These are phyloP conservation scores for Ambrosia trifida DNA, from an alignment of 129 eudicot genomes.

Conservation along the genomic window DNA sequence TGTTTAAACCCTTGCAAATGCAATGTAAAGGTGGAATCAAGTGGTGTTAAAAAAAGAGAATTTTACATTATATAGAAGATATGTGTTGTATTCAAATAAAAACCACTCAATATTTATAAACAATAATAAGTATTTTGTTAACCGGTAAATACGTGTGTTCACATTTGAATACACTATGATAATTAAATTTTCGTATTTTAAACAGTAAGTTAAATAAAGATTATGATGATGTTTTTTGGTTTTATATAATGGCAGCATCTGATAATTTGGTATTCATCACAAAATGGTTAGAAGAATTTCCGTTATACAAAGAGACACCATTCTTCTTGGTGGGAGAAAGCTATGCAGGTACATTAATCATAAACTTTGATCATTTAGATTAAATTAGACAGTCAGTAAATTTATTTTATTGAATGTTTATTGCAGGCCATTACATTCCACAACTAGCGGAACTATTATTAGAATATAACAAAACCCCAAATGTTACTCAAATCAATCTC, in stretches of 20 bases:
- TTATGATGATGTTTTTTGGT: too few species aligned
- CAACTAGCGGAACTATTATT: constrained; percentile 41
- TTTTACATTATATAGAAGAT: too few species aligned
- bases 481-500: constrained; percentile 35
- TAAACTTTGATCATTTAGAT: too few species aligned
- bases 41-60: too few species aligned
- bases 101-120: too few species aligned
- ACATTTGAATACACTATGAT: too few species aligned
- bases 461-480: constrained; percentile 36
- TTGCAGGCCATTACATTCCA: constrained; percentile 49
- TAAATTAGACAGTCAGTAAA: background rate
- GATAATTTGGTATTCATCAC: constrained; percentile 40
- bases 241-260: constrained; percentile 25
- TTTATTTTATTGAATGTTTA: background rate
- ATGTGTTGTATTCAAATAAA: too few species aligned
- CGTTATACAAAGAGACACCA: constrained; percentile 34
- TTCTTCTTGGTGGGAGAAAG: constrained; percentile 47
- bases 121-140: background rate
- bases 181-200: too few species aligned
- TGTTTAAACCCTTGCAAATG: too few species aligned
- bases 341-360: constrained; percentile 36
- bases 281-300: constrained; percentile 44
- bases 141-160: background rate
- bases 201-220: too few species aligned
- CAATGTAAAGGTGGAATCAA: too few species aligned